These are phyloP conservation scores for Penicillium sp. DNA, from an alignment of 2,329 filamentous ascomycete genomes.

Conservation along the genomic window DNA sequence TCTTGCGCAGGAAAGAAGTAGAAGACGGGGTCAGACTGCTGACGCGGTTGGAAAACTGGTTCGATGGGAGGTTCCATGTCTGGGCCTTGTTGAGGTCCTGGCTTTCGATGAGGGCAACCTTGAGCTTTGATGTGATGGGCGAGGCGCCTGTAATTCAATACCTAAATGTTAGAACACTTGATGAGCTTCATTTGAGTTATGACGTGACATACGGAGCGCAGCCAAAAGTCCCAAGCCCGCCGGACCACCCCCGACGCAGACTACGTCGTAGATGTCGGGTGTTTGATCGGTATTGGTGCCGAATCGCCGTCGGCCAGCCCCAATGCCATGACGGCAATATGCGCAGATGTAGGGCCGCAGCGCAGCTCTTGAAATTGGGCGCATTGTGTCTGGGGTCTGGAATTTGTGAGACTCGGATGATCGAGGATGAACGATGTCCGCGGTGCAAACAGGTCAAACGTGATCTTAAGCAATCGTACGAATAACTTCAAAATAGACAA, in stretches of 20 bases:
- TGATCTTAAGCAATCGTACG: neutral
- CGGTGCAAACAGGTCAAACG: constrained; percentile 25
- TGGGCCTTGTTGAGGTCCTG: constrained; percentile 71
- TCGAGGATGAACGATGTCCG: constrained; percentile 9
- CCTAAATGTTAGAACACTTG: neutral
- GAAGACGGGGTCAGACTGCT: constrained; percentile 89
- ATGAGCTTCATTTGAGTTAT: neutral
- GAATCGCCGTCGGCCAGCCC: constrained; percentile 28
- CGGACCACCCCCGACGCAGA: constrained; percentile 84
- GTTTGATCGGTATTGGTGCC: constrained; percentile 32
- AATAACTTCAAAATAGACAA: neutral
- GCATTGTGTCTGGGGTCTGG: constrained; percentile 29
- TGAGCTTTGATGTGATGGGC: constrained; percentile 67
- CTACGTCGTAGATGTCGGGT: constrained; percentile 83
- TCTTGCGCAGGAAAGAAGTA: constrained; percentile 71
- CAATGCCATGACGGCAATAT: constrained; percentile 33
- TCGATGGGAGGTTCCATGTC: constrained; percentile 60
- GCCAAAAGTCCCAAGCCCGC: constrained; percentile 78
- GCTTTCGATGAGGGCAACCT: constrained; percentile 82
- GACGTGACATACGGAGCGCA: constrained; percentile 59
- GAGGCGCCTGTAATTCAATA: constrained; percentile 58
- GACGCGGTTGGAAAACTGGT: constrained; percentile 84
- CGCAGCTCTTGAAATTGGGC: constrained; percentile 27
- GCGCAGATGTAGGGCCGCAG: constrained; percentile 40
- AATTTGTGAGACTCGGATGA: constrained; percentile 10